These are phyloP conservation scores for Candida patagonica DNA, from an alignment of 805 yeast species.

Conservation along the genomic window DNA sequence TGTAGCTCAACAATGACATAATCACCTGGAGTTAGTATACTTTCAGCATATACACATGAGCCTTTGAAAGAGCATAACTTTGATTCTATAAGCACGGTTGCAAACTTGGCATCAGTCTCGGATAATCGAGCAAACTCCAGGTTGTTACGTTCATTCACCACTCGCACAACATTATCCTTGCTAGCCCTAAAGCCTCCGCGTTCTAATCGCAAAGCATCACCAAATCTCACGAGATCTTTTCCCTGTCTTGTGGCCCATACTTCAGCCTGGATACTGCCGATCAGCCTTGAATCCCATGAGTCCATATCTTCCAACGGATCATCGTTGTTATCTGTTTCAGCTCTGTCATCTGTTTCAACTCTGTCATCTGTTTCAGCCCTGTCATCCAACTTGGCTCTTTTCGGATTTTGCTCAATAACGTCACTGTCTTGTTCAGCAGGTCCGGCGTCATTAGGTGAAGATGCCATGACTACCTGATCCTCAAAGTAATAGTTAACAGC, in stretches of 20 bases:
- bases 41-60: conserved; percentile 49
- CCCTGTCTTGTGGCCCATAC: conserved; percentile 32
- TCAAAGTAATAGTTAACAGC: conserved; percentile 25
- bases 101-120: conserved; percentile 54
- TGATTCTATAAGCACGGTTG: conserved; percentile 56
- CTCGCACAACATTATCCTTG: conserved; percentile 24
- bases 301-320: neutral
- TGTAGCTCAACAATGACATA: conserved; percentile 62
- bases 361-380: neutral
- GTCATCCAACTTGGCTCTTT: neutral
- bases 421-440: too few species aligned
- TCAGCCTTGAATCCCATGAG: conserved; percentile 17
- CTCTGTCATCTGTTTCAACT: neutral
- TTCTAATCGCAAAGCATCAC: conserved; percentile 23
- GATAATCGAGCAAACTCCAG: conserved; percentile 72
- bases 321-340: neutral
- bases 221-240: conserved; percentile 21
- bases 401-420: neutral
- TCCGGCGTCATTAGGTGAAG: neutral
- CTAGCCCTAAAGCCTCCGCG: conserved; percentile 19
- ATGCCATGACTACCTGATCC: neutral
- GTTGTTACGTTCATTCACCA: conserved; percentile 21
- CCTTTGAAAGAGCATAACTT: conserved; percentile 47
- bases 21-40: conserved; percentile 63
- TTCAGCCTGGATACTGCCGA: conserved; percentile 31